These are phyloP conservation scores for Colletotrichum sp. DNA, from an alignment of 2,329 filamentous ascomycete genomes.

Conservation along the genomic window DNA sequence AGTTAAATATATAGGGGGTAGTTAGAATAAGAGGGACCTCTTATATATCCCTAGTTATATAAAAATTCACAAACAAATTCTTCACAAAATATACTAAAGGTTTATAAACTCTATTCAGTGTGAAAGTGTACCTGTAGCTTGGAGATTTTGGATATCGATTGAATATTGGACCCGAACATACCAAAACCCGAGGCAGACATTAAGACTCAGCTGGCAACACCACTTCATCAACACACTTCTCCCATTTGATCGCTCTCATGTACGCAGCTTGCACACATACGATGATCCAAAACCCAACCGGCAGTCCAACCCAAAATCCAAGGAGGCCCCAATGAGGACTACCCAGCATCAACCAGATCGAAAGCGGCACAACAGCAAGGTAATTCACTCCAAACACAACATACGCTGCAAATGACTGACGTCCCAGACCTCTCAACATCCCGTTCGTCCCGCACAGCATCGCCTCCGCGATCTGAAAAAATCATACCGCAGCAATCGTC, in stretches of 20 bases:
- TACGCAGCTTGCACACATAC: not conserved
- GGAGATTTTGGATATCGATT: too few relatives aligned
- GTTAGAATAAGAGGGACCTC: too few relatives aligned
- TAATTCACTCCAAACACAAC: not conserved
- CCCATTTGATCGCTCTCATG: not conserved
- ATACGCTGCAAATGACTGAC: not conserved
- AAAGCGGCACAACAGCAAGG: not conserved
- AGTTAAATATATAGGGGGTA: too few relatives aligned
- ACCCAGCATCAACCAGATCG: not conserved
- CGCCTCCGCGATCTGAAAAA: not conserved
- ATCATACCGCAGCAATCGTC: rapidly evolving
- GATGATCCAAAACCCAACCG: not conserved
- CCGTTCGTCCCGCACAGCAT: not conserved
- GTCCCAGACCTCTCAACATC: not conserved
- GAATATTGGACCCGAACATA: too few relatives aligned
- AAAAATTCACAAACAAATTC: too few relatives aligned
- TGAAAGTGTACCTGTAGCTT: too few relatives aligned
- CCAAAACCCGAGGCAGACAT: too few relatives aligned
- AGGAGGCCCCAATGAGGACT: not conserved
- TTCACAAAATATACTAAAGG: too few relatives aligned
- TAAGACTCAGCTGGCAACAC: not conserved
- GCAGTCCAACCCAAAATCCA: not conserved
- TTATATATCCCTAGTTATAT: too few relatives aligned
- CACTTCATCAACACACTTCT: not conserved
- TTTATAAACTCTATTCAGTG: too few relatives aligned